A percentile compares a stretch with the other conserved stretches of the same genome.
Conservation (phyloP, 2,329 filamentous ascomycete species). For the Aspergillus fijiensis region DNA sequence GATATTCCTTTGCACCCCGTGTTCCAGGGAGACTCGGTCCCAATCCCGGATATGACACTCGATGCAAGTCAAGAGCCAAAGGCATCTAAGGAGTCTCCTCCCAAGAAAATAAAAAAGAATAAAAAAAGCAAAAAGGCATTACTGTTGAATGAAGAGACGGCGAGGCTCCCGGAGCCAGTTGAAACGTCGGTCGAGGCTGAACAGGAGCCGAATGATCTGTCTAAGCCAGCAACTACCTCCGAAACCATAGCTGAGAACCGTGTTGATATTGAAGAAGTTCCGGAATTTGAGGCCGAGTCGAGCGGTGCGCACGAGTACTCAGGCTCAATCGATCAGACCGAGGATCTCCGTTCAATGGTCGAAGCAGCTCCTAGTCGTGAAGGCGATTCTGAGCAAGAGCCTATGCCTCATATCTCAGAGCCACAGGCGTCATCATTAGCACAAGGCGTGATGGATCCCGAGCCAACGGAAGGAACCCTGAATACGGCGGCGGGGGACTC, state of each 20-base stretch:
- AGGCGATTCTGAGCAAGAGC: background rate
- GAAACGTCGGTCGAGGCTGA: background rate
- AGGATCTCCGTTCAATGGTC: background rate
- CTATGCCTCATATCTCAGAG: too few species aligned
- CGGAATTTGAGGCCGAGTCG: background rate
- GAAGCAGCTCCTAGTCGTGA: background rate
- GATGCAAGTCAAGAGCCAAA: background rate
- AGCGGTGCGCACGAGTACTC: background rate
- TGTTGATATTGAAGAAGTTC: background rate
- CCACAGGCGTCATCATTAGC: background rate
- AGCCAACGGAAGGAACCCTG: background rate
- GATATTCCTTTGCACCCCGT: background rate
- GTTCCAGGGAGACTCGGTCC: background rate
- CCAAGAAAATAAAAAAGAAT: background rate
- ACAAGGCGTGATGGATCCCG: background rate
- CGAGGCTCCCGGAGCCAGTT: background rate
- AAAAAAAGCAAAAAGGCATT: background rate
- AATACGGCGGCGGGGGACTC: background rate
- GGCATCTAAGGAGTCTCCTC: background rate
- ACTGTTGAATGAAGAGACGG: background rate
- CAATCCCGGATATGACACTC: background rate
- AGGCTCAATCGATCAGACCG: background rate
- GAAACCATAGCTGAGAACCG: background rate
- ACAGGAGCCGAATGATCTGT: background rate
- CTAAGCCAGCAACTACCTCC: background rate